phyloP scores from a whole-genome alignment of 73 alveolate species.

The Paramecium sonneborni region DNA sequence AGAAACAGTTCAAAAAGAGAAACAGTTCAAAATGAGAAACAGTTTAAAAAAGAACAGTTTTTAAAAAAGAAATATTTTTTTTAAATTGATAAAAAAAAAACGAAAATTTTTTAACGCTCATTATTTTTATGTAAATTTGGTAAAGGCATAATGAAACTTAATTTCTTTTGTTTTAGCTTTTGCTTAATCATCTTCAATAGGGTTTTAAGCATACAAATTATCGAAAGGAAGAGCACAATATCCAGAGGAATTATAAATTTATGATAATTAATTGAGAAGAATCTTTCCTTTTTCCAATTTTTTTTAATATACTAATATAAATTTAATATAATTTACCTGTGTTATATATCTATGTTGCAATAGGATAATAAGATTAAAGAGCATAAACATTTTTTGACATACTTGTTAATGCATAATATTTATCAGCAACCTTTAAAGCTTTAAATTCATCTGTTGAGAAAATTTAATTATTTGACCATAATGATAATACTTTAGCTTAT shows the following conservation, averaged over 20 bases:
- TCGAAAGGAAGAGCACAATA: neutral
- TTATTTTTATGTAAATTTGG: neutral
- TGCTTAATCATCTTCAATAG: neutral
- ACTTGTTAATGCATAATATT: slow-evolving; percentile 10
- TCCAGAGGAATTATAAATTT: neutral
- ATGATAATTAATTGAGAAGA: neutral
- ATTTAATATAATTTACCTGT: neutral
- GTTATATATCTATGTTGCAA: neutral
- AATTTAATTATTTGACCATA: slow-evolving; percentile 35
- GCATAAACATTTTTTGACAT: slow-evolving; percentile 32
- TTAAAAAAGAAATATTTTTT: too few relatives aligned
- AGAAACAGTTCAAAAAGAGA: too few relatives aligned
- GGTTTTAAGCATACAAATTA: neutral
- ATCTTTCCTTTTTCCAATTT: neutral
- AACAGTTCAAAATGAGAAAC: too few relatives aligned
- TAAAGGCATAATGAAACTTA: slow-evolving; percentile 4
- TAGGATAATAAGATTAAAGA: slow-evolving; percentile 11
- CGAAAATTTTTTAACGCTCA: neutral
- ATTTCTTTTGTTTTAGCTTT: neutral
- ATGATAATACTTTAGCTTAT: neutral
- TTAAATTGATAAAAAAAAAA: too few relatives aligned
- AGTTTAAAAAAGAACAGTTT: too few relatives aligned
- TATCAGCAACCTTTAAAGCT: neutral
- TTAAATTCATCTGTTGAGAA: neutral
- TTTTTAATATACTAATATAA: neutral